phyloP scores from a whole-genome alignment of 176 grass and related monocot species.

The Aechmea fasciata region DNA sequence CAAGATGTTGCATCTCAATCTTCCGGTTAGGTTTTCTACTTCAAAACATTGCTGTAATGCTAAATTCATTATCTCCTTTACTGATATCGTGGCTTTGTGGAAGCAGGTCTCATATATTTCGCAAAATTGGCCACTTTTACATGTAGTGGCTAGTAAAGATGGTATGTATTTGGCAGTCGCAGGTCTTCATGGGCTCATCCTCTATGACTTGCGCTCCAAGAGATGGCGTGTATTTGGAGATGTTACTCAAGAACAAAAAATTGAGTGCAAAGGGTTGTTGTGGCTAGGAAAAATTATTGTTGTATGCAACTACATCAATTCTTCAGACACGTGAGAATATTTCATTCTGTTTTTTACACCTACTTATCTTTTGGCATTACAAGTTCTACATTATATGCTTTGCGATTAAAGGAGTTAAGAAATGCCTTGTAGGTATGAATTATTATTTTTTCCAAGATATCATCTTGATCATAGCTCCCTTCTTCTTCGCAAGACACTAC shows the following conservation, averaged over 20 bases:
- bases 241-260: constrained; percentile 98
- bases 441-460: constrained; percentile 98
- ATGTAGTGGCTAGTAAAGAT: constrained; percentile 85
- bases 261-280: constrained; percentile 95
- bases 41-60: background rate
- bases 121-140: constrained; percentile 92
- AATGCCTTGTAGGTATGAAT: constrained; percentile 64
- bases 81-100: constrained; percentile 13
- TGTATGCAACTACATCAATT: constrained; percentile 85
- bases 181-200: constrained; percentile 68
- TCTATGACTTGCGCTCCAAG: constrained; percentile 87
- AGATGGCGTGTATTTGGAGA: constrained; percentile 96
- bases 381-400: background rate
- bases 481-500: constrained; percentile 70
- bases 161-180: constrained; percentile 92
- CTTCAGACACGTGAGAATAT: constrained; percentile 59
- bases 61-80: constrained; percentile 8
- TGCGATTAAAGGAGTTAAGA: background rate
- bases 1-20: constrained; percentile 84
- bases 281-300: constrained; percentile 94
- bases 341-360: constrained; percentile 19
- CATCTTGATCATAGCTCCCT: constrained; percentile 98
- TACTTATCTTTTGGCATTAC: constrained; percentile 11
- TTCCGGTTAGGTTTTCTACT: constrained; percentile 75
- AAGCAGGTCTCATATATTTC: constrained; percentile 88